Evolutionary conservation across 345 rosid genomes (phyloP).

Genomic region (Cardamine occulta): DNA sequence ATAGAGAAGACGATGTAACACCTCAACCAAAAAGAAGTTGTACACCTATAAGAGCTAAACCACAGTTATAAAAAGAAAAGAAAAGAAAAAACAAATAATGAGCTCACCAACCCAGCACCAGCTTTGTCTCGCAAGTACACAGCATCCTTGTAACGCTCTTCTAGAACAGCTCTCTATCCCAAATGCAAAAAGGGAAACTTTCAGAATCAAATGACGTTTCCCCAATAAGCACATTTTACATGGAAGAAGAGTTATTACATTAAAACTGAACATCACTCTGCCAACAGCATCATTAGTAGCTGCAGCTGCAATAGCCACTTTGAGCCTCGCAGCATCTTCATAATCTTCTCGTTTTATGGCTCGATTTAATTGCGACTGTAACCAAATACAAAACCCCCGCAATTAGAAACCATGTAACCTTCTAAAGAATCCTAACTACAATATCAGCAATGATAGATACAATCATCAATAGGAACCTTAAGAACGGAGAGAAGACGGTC

Average conservation of each 20-base stretch:
- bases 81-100: neutral
- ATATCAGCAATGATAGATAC: neutral
- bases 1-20: constrained; percentile 11
- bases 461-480: constrained; percentile 53
- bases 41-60: neutral
- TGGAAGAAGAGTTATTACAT: constrained; percentile 49
- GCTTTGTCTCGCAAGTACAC: constrained; percentile 78
- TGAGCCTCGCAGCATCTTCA: constrained; percentile 78
- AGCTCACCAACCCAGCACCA: constrained; percentile 89
- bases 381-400: neutral
- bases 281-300: constrained; percentile 80
- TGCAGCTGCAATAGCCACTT: constrained; percentile 93
- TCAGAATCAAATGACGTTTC: constrained; percentile 9
- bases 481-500: constrained; percentile 73
- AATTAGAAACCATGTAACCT: neutral
- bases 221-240: neutral
- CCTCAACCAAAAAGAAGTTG: neutral
- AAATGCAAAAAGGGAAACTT: constrained; percentile 19
- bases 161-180: constrained; percentile 66
- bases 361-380: constrained; percentile 66
- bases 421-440: neutral
- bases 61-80: neutral
- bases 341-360: constrained; percentile 73
- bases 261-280: constrained; percentile 62
- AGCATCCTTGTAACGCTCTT: constrained; percentile 83